These are phyloP conservation scores for Hypoxylon sp. DNA, from an alignment of 2,329 filamentous ascomycete species.

Conservation along the genomic window DNA sequence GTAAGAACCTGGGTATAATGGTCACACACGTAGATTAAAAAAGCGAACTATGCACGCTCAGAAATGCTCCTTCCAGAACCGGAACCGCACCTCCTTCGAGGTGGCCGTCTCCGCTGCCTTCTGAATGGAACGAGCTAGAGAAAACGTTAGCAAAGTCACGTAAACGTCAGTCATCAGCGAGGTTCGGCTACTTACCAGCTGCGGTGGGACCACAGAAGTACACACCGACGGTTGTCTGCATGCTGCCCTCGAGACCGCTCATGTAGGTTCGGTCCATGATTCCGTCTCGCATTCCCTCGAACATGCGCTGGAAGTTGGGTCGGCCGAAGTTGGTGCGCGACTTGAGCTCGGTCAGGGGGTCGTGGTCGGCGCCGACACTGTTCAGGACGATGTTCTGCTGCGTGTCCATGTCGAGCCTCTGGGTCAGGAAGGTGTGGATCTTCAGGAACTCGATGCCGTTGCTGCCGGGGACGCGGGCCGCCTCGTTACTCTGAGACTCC, in stretches of 20 bases:
- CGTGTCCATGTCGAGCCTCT: conserved; percentile 89
- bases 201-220: conserved; percentile 95
- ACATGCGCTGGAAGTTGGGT: conserved; percentile 84
- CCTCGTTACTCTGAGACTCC: conserved; percentile 81
- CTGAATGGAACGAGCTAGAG: conserved; percentile 80
- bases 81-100: conserved; percentile 83
- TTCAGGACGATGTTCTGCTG: conserved; percentile 97
- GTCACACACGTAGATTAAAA: conserved; percentile 20
- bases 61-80: conserved; percentile 99
- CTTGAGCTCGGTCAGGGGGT: conserved; percentile 91
- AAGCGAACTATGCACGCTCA: conserved; percentile 47
- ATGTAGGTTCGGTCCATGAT: conserved; percentile 88
- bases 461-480: conserved; percentile 71
- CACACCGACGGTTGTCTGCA: conserved; percentile 88
- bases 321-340: conserved; percentile 93
- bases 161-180: background rate
- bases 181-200: conserved; percentile 56
- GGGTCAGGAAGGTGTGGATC: conserved; percentile 97
- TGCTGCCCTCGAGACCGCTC: conserved; percentile 76
- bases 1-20: conserved; percentile 14
- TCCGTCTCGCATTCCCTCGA: conserved; percentile 85
- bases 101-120: conserved; percentile 78
- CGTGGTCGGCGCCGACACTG: conserved; percentile 84
- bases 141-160: conserved; percentile 47
- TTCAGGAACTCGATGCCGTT: conserved; percentile 85